Percentiles rank a stretch among this genome's conserved stretches.
Conservation (phyloP, 116 monocot genomes). For the Papilionanthe hybrid region DNA sequence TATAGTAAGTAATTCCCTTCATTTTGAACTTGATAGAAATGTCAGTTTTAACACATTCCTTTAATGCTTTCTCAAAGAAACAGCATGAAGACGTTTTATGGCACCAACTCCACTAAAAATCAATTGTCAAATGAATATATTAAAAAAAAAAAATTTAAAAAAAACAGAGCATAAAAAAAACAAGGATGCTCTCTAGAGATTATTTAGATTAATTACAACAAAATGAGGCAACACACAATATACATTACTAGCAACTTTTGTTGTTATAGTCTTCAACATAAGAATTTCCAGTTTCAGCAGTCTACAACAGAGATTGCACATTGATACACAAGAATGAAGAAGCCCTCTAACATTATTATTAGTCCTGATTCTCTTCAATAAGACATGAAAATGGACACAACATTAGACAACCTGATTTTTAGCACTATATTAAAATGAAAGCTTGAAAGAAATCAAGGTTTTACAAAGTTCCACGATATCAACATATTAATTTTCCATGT, state of each 20-base stretch:
- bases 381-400: background rate
- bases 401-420: background rate
- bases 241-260: background rate
- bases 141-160: background rate
- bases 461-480: background rate
- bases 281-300: background rate
- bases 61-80: background rate
- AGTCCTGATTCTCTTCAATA: no score
- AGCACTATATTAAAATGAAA: background rate
- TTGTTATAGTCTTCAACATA: background rate
- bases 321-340: background rate
- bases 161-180: background rate
- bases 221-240: background rate
- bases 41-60: background rate
- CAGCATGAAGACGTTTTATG: background rate
- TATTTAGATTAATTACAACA: background rate
- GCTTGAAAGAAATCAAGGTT: background rate
- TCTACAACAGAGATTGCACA: background rate
- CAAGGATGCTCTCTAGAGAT: background rate
- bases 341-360: background rate
- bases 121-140: conserved; percentile 3
- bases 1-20: background rate
- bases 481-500: background rate
- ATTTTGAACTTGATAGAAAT: background rate
- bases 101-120: background rate